Evolutionary conservation across 306 rosid species (phyloP), one percentile per base, ranked within the genome.

Genomic region (Mimosa bimucronata): DNA sequence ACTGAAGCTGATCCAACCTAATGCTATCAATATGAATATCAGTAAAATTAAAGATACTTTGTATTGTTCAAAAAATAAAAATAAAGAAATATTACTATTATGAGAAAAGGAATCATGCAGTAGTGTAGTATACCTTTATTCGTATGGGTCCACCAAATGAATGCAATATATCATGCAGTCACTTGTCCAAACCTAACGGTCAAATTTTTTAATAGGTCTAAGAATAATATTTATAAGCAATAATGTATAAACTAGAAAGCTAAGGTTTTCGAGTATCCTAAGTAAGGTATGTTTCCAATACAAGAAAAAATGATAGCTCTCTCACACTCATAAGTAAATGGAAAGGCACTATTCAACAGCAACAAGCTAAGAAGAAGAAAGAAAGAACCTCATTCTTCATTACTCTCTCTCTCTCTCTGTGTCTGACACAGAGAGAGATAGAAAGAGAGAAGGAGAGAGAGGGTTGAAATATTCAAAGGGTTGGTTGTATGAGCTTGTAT

Each of bases 91-190:
- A 55, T 55, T 55, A 55, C 61, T 21, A 50, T 50, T 55, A 55
- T 55, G 44, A 30, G 71, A 25, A 68, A 48, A 76, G 52, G 85
- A 85, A 81, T 77, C 87, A 77, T 28, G 83, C 44, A 77, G 4
- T 72, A 46, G 34, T 26, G 26, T 21, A 5, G 25, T 21, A 23
- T 55, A 29, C 48, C 82, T 82, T 83, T 86, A 78, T 15, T 60
- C 26, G 16, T 66, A 55, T 28, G 75, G 87, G 85, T 42, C 85
- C 87, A 77, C 83, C 53, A 2, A 74, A 69, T 66, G 71, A 66
- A 66, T 66, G 71, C 71, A 66, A 66, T 31, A 31, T 31, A 2
- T 31, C 45, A 64, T 15, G 11, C 21, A 64, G 23, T 66, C 25
- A 18, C 44, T 66, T 34, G 44, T 31, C 14, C 26, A 66, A 66